Base-by-base conservation (phyloP, 2,329 filamentous ascomycete genomes). In the Lachnellula arida region DNA sequence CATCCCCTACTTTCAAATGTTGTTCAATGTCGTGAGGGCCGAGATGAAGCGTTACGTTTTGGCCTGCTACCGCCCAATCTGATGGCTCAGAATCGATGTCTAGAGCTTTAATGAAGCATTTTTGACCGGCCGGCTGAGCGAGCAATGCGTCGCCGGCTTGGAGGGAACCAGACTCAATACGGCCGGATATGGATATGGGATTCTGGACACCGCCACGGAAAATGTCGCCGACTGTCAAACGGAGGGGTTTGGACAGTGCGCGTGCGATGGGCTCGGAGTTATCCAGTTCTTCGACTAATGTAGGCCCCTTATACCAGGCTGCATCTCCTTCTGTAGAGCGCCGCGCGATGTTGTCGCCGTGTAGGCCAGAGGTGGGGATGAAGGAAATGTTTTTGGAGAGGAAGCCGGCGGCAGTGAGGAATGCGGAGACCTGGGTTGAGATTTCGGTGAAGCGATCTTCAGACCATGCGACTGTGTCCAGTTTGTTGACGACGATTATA, bases 401-500 rank as follows among this genome's bases (percentile, higher is more conserved):
- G 67, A 97, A 99, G 1, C 90, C 91, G 0, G 92, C 89, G 0
- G 86, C 84, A 0, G 82, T 85, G 58, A 99, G 76, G 70, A 99
- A 97, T 0, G 89, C 86, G 0, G 83, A 84, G 61, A 96, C 85
- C 66, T 96, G 90, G 59, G 91, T 83, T 44, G 83, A 81, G 55
- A 99, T 97, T 65, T 96, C 88, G 23, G 90, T 81, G 64, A 95
- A 99, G 2, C 91, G 82, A 4, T 85, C 85, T 70, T 89, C 77
- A 2, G 86, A 89, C 95, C 95, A 99, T 5, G 78, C 76, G 6
- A 93, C 85, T 15, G 86, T 87, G 70, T 99, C 94, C 66, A 99
- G 86, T 72, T 99, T 99, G 75, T 99, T 99, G 59, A 99, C 84
- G 1, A 90, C 92, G 28, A 99, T 88, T 43, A 99, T 86, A 15